phyloP scores from a whole-genome alignment of 805 yeast genomes.

The Monosporozyma siamensis region DNA sequence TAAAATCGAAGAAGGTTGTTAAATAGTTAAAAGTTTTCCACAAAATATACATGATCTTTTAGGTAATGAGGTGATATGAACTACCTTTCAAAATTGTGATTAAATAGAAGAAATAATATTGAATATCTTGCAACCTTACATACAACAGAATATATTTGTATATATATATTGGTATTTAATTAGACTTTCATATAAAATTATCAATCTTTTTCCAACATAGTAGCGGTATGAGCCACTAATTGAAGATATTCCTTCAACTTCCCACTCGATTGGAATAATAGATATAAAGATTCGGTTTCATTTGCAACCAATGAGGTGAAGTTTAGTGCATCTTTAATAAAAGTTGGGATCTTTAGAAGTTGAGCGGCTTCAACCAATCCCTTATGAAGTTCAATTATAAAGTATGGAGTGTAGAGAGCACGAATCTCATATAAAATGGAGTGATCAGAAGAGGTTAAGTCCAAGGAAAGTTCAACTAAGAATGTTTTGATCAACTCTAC shows the following conservation, averaged over 20 bases:
- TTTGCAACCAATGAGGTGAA: slow-evolving; percentile 59
- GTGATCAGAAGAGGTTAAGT: slow-evolving; percentile 26
- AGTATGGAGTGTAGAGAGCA: slow-evolving; percentile 60
- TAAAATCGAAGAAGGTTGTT: no score
- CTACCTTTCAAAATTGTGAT: no score
- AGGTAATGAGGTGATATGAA: no score
- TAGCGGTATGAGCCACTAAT: slow-evolving; percentile 48
- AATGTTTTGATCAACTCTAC: slow-evolving; percentile 24
- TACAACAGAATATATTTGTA: no score
- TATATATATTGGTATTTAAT: no score
- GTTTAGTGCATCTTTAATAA: slow-evolving; percentile 47
- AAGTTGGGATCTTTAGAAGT: slow-evolving; percentile 31
- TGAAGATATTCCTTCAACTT: slow-evolving; percentile 45
- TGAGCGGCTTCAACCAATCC: slow-evolving; percentile 39
- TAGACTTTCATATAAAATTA: not conserved
- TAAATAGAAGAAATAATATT: no score
- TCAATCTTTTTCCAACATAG: slow-evolving; percentile 16
- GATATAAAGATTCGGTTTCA: slow-evolving; percentile 51
- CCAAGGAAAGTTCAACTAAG: slow-evolving; percentile 25
- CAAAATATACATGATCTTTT: no score
- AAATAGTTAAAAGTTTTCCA: no score
- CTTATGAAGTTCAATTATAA: slow-evolving; percentile 58
- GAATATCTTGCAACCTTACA: no score
- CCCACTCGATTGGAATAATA: slow-evolving; percentile 50
- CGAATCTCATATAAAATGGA: slow-evolving; percentile 46